Conservation (phyloP, 208 protist species). For the Crithidia expoeki region DNA sequence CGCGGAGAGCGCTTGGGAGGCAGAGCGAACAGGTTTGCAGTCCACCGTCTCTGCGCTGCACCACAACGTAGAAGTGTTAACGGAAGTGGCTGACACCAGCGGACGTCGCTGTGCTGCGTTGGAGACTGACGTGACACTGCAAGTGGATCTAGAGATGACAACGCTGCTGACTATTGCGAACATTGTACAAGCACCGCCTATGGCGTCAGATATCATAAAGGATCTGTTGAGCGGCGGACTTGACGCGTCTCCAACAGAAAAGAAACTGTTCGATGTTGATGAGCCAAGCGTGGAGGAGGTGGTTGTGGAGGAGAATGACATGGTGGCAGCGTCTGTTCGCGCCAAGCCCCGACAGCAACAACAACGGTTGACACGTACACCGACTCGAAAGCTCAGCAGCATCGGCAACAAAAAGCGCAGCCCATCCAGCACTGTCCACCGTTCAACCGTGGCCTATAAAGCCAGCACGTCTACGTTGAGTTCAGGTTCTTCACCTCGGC, state of each 20-base stretch:
- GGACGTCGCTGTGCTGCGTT: constrained; percentile 13
- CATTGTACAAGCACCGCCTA: constrained; percentile 3
- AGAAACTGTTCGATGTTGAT: constrained; percentile 24
- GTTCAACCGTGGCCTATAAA: not conserved
- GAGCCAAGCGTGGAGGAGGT: constrained; percentile 31
- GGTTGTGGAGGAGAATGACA: constrained; percentile 1
- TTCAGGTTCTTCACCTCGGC: not conserved
- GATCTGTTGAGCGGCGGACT: not conserved
- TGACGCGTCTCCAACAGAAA: constrained; percentile 17
- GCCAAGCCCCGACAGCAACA: not conserved
- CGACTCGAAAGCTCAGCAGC: not conserved
- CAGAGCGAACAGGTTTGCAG: constrained; percentile 20
- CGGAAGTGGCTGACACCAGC: not conserved
- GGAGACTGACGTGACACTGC: constrained; percentile 11
- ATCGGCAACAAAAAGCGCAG: not conserved
- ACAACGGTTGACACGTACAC: not conserved
- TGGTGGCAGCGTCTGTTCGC: not conserved
- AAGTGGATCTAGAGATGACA: constrained; percentile 14
- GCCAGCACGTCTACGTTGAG: not conserved
- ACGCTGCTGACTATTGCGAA: constrained; percentile 12
- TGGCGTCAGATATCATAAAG: not conserved
- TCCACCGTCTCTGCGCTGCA: not conserved
- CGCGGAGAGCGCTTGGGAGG: constrained; percentile 19
- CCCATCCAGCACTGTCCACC: not conserved
- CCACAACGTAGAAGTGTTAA: not conserved